phyloP scores from a whole-genome alignment of 768 basidiomycete genomes.

The Suillus americanus region DNA sequence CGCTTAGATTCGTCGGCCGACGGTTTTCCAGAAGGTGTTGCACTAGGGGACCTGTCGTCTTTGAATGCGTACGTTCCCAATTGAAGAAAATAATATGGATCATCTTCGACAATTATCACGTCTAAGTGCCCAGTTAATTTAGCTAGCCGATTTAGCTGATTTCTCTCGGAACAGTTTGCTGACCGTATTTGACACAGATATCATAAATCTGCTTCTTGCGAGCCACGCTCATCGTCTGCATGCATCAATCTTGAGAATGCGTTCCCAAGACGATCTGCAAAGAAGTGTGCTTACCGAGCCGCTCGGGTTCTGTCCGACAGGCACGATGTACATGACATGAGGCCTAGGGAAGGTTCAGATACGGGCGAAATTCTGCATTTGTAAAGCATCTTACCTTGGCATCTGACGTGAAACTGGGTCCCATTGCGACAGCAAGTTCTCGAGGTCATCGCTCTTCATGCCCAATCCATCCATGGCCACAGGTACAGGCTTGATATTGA shows the following conservation, averaged over 20 bases:
- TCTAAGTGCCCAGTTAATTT: constrained; percentile 36
- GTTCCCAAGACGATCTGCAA: not conserved
- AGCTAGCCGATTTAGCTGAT: not conserved
- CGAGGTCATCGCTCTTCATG: constrained; percentile 61
- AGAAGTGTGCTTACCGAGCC: constrained; percentile 51
- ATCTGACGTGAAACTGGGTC: constrained; percentile 55
- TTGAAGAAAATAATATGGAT: constrained; percentile 81
- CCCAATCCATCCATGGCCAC: constrained; percentile 72
- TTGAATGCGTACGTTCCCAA: constrained; percentile 53
- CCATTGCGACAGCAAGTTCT: constrained; percentile 64
- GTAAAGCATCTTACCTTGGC: constrained; percentile 43
- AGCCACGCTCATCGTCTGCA: constrained; percentile 55
- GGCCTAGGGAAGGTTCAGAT: constrained; percentile 43
- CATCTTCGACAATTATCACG: constrained; percentile 80
- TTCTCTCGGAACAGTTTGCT: constrained; percentile 4
- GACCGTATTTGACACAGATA: constrained; percentile 80
- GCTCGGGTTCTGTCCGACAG: constrained; percentile 84
- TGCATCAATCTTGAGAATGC: constrained; percentile 1
- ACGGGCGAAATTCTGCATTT: not conserved
- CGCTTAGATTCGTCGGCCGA: constrained; percentile 39
- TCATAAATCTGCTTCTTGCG: constrained; percentile 81
- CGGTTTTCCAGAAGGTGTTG: constrained; percentile 8
- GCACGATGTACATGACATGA: constrained; percentile 72
- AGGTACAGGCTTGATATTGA: constrained; percentile 46
- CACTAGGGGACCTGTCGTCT: constrained; percentile 24